Evolutionary conservation across 176 grass and related monocot genomes (phyloP).

Genomic region (Phoenix dactylifera): DNA sequence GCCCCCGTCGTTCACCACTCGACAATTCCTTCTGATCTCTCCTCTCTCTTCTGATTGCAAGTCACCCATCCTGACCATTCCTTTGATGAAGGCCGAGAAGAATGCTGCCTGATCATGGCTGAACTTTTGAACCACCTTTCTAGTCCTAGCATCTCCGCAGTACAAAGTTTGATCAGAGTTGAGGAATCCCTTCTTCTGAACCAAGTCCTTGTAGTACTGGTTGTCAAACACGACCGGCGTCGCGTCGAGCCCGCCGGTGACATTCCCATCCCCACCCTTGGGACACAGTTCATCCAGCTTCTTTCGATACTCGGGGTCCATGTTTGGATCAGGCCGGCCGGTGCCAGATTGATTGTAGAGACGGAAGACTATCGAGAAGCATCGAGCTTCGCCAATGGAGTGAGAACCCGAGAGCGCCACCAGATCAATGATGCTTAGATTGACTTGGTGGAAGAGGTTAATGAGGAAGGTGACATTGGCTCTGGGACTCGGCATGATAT

Average conservation of each 20-base stretch:
- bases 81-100: slow-evolving; percentile 62
- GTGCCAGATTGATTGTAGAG: slow-evolving; percentile 96
- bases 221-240: slow-evolving; percentile 80
- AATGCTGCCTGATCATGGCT: slow-evolving; percentile 53
- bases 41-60: slow-evolving; percentile 58
- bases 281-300: slow-evolving; percentile 60
- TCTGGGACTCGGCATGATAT: slow-evolving; percentile 85
- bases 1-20: slow-evolving; percentile 36
- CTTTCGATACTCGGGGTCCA: slow-evolving; percentile 48
- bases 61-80: slow-evolving; percentile 92
- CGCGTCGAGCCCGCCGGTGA: slow-evolving; percentile 63
- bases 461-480: slow-evolving; percentile 62
- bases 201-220: slow-evolving; percentile 90
- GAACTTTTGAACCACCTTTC: slow-evolving; percentile 28
- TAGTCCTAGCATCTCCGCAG: slow-evolving; percentile 49
- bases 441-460: slow-evolving; percentile 51
- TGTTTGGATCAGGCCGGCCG: slow-evolving; percentile 72
- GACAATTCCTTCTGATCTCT: slow-evolving; percentile 72
- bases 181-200: slow-evolving; percentile 63
- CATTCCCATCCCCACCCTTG: slow-evolving; percentile 34
- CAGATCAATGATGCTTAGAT: slow-evolving; percentile 62
- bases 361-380: slow-evolving; percentile 92
- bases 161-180: slow-evolving; percentile 94
- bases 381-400: slow-evolving; percentile 73
- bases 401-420: slow-evolving; percentile 89